Conservation (phyloP, 306 rosid genomes). For the Rubus parviflorus region DNA sequence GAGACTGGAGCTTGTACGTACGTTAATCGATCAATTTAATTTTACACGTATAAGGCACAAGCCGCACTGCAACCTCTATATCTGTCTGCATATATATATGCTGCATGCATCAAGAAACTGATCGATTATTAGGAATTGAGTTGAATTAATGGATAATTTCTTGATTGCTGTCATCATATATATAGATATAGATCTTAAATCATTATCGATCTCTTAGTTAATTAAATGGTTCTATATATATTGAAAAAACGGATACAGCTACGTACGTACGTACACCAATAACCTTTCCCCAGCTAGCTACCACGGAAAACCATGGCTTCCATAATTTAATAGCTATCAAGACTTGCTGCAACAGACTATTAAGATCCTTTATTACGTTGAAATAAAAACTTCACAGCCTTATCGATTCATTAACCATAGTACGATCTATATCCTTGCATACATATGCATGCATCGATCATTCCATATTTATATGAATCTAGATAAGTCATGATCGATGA, state of each 20-base stretch:
- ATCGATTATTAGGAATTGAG: not conserved
- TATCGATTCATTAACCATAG: not conserved
- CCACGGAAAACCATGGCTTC: slow-evolving; percentile 19
- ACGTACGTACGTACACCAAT: slow-evolving; percentile 3
- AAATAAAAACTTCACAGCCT: not conserved
- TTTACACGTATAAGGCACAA: not conserved
- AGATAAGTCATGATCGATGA: too few species aligned
- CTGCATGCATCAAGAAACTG: not conserved
- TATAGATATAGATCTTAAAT: not conserved
- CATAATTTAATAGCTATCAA: slow-evolving; percentile 14
- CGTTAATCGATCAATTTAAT: not conserved
- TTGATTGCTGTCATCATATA: not conserved
- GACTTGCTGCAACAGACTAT: slow-evolving; percentile 23
- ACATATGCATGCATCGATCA: too few species aligned
- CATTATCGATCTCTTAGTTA: slow-evolving; percentile 17
- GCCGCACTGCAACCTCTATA: not conserved
- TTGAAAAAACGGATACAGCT: slow-evolving; percentile 20
- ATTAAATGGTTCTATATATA: slow-evolving; percentile 6
- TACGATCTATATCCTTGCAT: too few species aligned
- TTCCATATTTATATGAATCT: too few species aligned
- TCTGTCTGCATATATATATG: not conserved
- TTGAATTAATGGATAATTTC: too few species aligned
- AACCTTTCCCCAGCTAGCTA: slow-evolving; percentile 11
- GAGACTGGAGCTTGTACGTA: not conserved
- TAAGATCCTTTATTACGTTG: slow-evolving; percentile 9